Evolutionary conservation across 2,329 filamentous ascomycete species (phyloP).

Genomic region (Aspergillus sp.): DNA sequence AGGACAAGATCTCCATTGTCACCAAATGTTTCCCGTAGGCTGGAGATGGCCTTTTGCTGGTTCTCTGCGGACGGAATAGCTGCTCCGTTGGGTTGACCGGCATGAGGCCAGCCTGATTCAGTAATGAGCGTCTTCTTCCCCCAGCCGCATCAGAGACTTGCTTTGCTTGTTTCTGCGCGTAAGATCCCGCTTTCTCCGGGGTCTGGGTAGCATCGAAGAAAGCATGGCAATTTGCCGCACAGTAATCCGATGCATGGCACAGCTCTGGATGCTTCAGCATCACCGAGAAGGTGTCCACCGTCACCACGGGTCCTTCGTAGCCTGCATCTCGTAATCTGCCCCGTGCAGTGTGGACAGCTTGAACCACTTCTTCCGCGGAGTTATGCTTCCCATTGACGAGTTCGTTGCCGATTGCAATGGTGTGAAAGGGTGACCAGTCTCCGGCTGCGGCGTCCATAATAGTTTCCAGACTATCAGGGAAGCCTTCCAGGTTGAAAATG

Average conservation of each 20-base stretch:
- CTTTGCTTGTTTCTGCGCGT: slow-evolving; percentile 55
- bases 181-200: slow-evolving; percentile 61
- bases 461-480: slow-evolving; percentile 53
- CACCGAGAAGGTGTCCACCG: slow-evolving; percentile 73
- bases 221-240: slow-evolving; percentile 75
- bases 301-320: slow-evolving; percentile 69
- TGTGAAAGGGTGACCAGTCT: slow-evolving; percentile 66
- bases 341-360: slow-evolving; percentile 56
- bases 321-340: slow-evolving; percentile 55
- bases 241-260: slow-evolving; percentile 71
- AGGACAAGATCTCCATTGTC: slow-evolving; percentile 51
- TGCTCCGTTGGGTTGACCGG: slow-evolving; percentile 59
- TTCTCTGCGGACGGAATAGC: slow-evolving; percentile 67
- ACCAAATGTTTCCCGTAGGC: slow-evolving; percentile 58
- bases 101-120: slow-evolving; percentile 78
- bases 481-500: slow-evolving; percentile 59
- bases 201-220: slow-evolving; percentile 69
- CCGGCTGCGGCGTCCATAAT: slow-evolving; percentile 57
- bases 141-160: slow-evolving; percentile 44
- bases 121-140: slow-evolving; percentile 66
- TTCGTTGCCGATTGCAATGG: slow-evolving; percentile 77
- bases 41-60: slow-evolving; percentile 61
- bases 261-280: slow-evolving; percentile 63
- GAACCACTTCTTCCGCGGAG: slow-evolving; percentile 49
- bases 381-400: slow-evolving; percentile 62